Base-by-base conservation (phyloP, 2,329 filamentous ascomycete genomes). In the Cercospora nicotianae region DNA sequence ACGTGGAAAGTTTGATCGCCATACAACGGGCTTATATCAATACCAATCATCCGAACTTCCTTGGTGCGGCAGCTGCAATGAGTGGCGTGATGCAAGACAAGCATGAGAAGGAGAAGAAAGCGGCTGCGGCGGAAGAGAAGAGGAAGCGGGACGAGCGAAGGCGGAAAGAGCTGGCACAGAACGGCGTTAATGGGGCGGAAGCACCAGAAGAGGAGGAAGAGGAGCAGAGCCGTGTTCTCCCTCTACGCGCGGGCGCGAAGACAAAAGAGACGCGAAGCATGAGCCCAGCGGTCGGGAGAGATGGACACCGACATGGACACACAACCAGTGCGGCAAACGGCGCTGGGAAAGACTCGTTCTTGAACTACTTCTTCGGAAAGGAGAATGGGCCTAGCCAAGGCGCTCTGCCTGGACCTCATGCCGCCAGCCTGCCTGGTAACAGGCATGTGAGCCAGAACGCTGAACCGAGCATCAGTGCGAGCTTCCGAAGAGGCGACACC, bases 21-120 rank as follows among this genome's bases (percentile, higher is more conserved):
- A 99, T 99, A 69, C 95, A 99, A 81, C 88, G 95, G 73, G 95
- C 95, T 20, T 99, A 99, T 81, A 98, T 99, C 82, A 99, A 99
- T 83, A 99, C 95, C 51, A 99, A 99, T 77, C 95, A 99, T 79
- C 95, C 95, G 60, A 99, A 99, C 81, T 99, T 99, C 83, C 87
- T 98, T 16, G 95, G 95, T 55, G 95, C 95, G 16, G 94, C 95
- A 23, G 94, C 94, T 39, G 95, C 95, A 70, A 99, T 99, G 95
- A 94, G 93, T 73, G 93, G 95, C 59, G 94, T 99, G 58, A 96
- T 99, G 69, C 92, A 89, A 77, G 94, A 91, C 77, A 97, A 95
- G 81, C 93, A 98, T 79, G 95, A 99, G 73, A 90, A 93, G 73
- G 94, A 99, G 80, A 90, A 93, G 80, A 94, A 93, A 79, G 87